Conservation (phyloP, 306 rosid species). For the Purshia tridentata region DNA sequence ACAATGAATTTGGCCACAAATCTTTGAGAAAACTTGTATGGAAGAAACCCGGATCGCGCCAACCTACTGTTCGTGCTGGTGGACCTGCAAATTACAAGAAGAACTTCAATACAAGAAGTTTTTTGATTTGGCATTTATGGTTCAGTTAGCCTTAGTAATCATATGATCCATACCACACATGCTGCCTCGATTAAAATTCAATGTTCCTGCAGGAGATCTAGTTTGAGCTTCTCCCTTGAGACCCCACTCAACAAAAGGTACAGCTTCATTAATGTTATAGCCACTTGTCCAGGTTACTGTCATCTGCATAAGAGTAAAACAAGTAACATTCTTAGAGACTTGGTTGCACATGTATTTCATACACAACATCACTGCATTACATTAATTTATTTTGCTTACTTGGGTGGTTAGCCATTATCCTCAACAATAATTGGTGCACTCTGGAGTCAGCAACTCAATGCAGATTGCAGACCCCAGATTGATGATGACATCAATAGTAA, state of each 20-base stretch:
- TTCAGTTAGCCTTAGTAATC: neutral
- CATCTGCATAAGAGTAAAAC: conserved; percentile 53
- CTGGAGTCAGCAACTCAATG: too few species aligned
- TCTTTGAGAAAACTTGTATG: conserved; percentile 74
- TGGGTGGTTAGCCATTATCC: too few species aligned
- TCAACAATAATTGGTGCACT: too few species aligned
- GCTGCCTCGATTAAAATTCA: conserved; percentile 64
- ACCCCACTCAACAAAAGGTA: conserved; percentile 71
- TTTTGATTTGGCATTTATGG: too few species aligned
- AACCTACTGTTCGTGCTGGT: conserved; percentile 81
- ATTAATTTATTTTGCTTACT: too few species aligned
- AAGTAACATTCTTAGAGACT: neutral
- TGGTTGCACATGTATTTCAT: neutral
- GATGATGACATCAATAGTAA: too few species aligned
- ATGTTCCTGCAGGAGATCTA: conserved; percentile 76
- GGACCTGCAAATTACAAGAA: conserved; percentile 41
- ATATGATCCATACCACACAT: conserved; percentile 65
- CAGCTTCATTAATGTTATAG: conserved; percentile 62
- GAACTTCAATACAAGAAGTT: neutral
- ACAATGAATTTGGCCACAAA: conserved; percentile 75
- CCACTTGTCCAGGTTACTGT: conserved; percentile 95
- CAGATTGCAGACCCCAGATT: too few species aligned
- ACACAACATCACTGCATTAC: too few species aligned
- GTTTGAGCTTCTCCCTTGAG: conserved; percentile 29
- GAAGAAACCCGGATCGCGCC: conserved; percentile 92